Percentiles rank a stretch among this genome's conserved stretches.
These are phyloP conservation scores for Pythium pectinolyticum DNA, from an alignment of 352 stramenopile genomes.

Conservation along the genomic window DNA sequence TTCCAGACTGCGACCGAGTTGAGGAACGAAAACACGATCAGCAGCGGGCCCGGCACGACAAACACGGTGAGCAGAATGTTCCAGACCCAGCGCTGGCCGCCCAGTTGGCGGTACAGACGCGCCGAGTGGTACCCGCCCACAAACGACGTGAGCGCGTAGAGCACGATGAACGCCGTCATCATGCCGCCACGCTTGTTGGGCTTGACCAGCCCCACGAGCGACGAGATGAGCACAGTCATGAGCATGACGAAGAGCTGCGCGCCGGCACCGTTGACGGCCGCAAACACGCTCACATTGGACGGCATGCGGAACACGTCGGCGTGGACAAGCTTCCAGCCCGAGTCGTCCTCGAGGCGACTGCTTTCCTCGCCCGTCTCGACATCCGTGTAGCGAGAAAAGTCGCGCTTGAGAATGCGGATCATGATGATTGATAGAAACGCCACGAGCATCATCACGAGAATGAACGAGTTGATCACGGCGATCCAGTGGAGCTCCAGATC, in stretches of 20 bases:
- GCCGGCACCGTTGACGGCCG: slow-evolving; percentile 90
- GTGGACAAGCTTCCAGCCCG: slow-evolving; percentile 97
- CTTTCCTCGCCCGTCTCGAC: slow-evolving; percentile 90
- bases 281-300: slow-evolving; percentile 89
- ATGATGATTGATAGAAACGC: slow-evolving; percentile 97
- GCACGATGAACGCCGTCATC: slow-evolving; percentile 91
- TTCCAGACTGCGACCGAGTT: slow-evolving; percentile 96
- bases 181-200: slow-evolving; percentile 92
- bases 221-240: slow-evolving; percentile 90
- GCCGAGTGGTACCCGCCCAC: slow-evolving; percentile 93
- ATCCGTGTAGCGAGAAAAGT: slow-evolving; percentile 97
- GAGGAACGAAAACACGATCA: slow-evolving; percentile 92
- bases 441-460: slow-evolving; percentile 97
- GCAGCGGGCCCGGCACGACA: slow-evolving; percentile 91
- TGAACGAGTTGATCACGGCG: slow-evolving; percentile 98
- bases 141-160: slow-evolving; percentile 93
- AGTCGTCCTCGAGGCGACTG: slow-evolving; percentile 91
- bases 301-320: slow-evolving; percentile 96
- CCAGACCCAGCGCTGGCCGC: slow-evolving; percentile 93
- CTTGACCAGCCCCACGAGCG: slow-evolving; percentile 91
- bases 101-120: slow-evolving; percentile 94
- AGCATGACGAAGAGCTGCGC: slow-evolving; percentile 94
- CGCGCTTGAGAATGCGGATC: slow-evolving; percentile 96
- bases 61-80: slow-evolving; percentile 92
- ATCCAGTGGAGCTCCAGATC: slow-evolving; percentile 96